These are phyloP conservation scores for Ephemerocybe angulata DNA, from an alignment of 768 basidiomycete genomes.

Conservation along the genomic window DNA sequence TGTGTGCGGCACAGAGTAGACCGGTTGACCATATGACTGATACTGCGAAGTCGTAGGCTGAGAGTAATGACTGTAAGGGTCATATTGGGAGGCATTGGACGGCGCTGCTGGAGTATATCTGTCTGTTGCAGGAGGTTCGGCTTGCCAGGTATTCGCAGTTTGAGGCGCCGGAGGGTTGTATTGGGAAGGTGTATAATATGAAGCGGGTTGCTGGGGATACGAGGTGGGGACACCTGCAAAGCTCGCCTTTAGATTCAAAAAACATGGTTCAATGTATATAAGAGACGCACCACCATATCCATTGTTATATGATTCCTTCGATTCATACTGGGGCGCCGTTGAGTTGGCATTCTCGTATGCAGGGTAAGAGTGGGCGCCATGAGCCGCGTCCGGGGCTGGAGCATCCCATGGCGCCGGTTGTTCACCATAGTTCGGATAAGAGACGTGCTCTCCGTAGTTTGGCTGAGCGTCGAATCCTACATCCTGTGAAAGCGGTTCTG, in stretches of 20 bases:
- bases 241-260: neutral
- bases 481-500: neutral
- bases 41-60: constrained; percentile 6
- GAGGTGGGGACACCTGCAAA: neutral
- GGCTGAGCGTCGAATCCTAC: neutral
- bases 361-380: neutral
- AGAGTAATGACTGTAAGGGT: constrained; percentile 5
- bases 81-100: neutral
- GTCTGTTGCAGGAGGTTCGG: neutral
- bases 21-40: constrained; percentile 20
- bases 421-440: neutral
- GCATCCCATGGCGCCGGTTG: neutral
- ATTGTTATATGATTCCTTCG: neutral
- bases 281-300: neutral
- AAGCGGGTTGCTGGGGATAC: neutral
- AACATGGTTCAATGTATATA: no score
- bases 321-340: neutral
- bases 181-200: constrained; percentile 2
- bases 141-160: neutral
- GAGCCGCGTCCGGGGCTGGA: neutral
- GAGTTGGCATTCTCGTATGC: neutral
- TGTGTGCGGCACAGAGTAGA: constrained; percentile 27
- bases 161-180: constrained; percentile 7
- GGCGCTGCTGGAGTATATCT: constrained; percentile 6
- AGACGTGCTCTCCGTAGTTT: neutral